These are phyloP conservation scores for Solanum verrucosum DNA, from an alignment of 257 asterid species.

Conservation along the genomic window DNA sequence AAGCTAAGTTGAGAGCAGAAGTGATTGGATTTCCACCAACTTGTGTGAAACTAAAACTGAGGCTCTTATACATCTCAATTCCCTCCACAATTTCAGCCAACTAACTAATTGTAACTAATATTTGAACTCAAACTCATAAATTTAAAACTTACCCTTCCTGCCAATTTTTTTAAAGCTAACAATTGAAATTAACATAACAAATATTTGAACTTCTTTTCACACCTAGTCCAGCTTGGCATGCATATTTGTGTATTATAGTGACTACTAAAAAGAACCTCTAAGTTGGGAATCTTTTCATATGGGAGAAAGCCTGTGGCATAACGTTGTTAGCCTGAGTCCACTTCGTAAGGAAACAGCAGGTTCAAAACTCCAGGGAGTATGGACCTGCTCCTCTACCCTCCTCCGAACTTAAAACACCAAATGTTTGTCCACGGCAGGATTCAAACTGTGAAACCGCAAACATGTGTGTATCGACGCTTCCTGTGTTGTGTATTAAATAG, in stretches of 20 bases:
- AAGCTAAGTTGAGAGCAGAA: not conserved
- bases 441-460: not conserved
- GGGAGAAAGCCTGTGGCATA: not conserved
- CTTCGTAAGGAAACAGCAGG: not conserved
- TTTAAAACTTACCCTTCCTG: not conserved
- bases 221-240: not conserved
- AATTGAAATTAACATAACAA: not conserved
- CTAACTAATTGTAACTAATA: not conserved
- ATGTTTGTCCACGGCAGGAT: not conserved
- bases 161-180: not conserved
- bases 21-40: not conserved
- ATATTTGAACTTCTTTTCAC: not conserved
- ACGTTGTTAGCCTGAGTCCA: not conserved
- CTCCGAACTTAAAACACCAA: not conserved
- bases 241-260: not conserved
- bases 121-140: not conserved
- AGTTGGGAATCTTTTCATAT: not conserved
- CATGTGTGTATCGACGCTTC: not conserved
- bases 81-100: not conserved
- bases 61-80: not conserved
- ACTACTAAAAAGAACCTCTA: not conserved
- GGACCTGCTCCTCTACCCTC: not conserved
- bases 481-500: not conserved
- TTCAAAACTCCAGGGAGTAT: not conserved
- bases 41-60: not conserved